A percentile compares a stretch with the other conserved stretches of the same genome.
Evolutionary conservation across 148 eudicot species (phyloP).

Genomic region (Talinum fruticosum): DNA sequence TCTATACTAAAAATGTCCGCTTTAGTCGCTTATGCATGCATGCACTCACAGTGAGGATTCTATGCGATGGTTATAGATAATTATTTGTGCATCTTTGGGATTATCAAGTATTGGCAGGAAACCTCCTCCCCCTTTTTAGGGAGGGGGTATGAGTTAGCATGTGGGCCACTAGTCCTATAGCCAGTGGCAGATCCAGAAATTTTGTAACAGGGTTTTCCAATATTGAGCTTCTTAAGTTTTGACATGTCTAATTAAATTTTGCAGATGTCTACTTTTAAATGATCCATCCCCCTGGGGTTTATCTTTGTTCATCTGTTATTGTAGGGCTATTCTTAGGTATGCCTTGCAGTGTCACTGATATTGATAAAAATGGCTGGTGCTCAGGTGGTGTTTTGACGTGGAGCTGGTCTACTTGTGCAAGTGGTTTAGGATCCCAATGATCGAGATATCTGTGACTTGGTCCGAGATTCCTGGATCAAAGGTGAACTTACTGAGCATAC

Average conservation of each 20-base stretch:
- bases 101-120: not conserved
- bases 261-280: too few species aligned
- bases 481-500: constrained; percentile 80
- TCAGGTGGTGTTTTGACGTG: constrained; percentile 99
- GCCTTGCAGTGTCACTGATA: not conserved
- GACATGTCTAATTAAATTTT: too few species aligned
- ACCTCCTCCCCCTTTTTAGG: not conserved
- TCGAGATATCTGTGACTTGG: constrained; percentile 90
- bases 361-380: not conserved
- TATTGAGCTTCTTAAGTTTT: too few species aligned
- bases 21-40: not conserved
- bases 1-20: not conserved
- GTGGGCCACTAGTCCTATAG: not conserved
- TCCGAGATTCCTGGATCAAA: constrained; percentile 95
- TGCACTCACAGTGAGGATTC: not conserved
- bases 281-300: too few species aligned
- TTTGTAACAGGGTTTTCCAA: too few species aligned
- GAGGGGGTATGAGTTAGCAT: not conserved
- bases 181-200: too few species aligned
- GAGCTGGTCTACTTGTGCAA: constrained; percentile 90
- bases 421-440: constrained; percentile 58
- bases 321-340: not conserved
- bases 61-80: not conserved
- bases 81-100: not conserved
- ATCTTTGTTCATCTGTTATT: not conserved